A percentile compares a stretch with the other conserved stretches of the same genome.
Evolutionary conservation across 2,329 filamentous ascomycete species (phyloP).

Genomic region (Xylariales sp.): DNA sequence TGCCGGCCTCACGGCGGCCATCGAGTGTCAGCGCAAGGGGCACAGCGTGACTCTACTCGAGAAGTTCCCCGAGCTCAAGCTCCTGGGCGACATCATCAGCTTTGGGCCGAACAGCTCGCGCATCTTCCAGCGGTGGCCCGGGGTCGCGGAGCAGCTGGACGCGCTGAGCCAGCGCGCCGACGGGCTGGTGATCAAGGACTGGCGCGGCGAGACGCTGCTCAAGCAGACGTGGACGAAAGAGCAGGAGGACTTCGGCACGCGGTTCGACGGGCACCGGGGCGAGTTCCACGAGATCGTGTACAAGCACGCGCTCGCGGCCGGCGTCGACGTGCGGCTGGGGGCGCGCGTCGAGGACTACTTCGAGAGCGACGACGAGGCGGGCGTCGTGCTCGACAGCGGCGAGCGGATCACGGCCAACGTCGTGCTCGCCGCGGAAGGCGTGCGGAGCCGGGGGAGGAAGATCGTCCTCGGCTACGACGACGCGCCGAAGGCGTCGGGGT

Average conservation of each 20-base stretch:
- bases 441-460: conserved; percentile 59
- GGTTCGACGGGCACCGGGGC: conserved; percentile 65
- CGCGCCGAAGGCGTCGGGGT: conserved; percentile 56
- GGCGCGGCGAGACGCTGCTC: conserved; percentile 61
- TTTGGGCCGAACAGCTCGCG: conserved; percentile 68
- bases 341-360: conserved; percentile 60
- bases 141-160: conserved; percentile 60
- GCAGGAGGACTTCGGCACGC: conserved; percentile 56
- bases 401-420: conserved; percentile 56
- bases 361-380: conserved; percentile 50
- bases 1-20: conserved; percentile 68
- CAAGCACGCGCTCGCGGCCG: conserved; percentile 62
- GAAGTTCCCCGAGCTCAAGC: conserved; percentile 57
- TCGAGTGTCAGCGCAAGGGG: conserved; percentile 68
- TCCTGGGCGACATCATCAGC: conserved; percentile 62
- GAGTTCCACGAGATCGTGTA: conserved; percentile 65
- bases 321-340: conserved; percentile 60
- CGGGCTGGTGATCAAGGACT: conserved; percentile 63
- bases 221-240: conserved; percentile 57
- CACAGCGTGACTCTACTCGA: conserved; percentile 61
- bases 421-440: conserved; percentile 58
- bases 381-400: conserved; percentile 42
- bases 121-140: conserved; percentile 67
- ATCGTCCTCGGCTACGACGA: conserved; percentile 59
- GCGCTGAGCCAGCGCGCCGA: conserved; percentile 57